phyloP scores from a whole-genome alignment of 192 early-diverging fungal genomes.

The Coemansia sp. region DNA sequence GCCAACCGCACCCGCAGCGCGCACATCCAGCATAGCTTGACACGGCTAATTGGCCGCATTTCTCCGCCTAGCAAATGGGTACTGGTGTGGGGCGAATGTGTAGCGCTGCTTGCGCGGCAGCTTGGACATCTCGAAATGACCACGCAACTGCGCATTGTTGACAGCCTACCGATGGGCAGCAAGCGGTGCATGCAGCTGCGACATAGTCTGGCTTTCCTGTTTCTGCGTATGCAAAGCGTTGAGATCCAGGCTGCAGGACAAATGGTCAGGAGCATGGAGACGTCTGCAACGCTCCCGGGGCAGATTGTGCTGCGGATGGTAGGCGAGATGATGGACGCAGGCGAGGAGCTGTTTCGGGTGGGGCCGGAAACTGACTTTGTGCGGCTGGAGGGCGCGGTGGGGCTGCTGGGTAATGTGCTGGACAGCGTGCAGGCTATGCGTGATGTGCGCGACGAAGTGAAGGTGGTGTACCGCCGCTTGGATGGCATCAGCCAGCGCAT shows the following conservation, averaged over 20 bases:
- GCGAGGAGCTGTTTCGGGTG: constrained; percentile 19
- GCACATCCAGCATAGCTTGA: constrained; percentile 28
- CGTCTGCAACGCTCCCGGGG: constrained; percentile 13
- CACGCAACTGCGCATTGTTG: constrained; percentile 16
- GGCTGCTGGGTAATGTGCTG: constrained; percentile 38
- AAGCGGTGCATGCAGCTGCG: constrained; percentile 39
- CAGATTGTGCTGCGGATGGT: constrained; percentile 40
- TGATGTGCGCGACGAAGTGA: constrained; percentile 16
- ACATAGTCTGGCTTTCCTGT: constrained; percentile 28
- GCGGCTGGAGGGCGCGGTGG: constrained; percentile 28
- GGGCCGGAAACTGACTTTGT: constrained; percentile 15
- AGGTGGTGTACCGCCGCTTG: constrained; percentile 22
- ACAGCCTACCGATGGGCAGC: constrained; percentile 22
- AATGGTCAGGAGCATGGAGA: constrained; percentile 10
- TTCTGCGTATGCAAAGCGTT: constrained; percentile 18
- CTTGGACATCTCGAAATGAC: constrained; percentile 6
- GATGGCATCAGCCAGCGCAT: constrained; percentile 27
- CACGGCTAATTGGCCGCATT: constrained; percentile 11
- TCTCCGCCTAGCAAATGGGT: constrained; percentile 31
- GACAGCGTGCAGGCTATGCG: constrained; percentile 25
- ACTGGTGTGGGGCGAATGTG: constrained; percentile 25
- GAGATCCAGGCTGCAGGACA: background rate
- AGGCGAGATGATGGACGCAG: constrained; percentile 32
- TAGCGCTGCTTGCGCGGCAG: constrained; percentile 10
- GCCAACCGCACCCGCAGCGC: constrained; percentile 6